A percentile compares a stretch with the other conserved stretches of the same genome.
Conservation (phyloP, 169 alveolate genomes). For the Amoebophrya sp. region DNA sequence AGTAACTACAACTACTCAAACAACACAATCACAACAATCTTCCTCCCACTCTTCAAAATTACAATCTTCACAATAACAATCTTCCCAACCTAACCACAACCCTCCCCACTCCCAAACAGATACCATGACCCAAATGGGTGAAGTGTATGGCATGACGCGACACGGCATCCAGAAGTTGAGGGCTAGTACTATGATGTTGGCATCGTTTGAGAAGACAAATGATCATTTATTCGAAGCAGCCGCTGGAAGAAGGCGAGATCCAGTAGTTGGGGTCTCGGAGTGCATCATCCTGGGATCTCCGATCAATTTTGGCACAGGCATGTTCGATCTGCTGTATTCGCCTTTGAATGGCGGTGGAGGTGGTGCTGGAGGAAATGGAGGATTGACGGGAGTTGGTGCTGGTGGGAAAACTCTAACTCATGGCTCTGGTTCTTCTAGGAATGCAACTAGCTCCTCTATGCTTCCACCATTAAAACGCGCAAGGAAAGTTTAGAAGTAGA, state of each 20-base stretch:
- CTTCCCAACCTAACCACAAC: not conserved
- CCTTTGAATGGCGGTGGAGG: not conserved
- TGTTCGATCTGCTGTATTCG: slow-evolving; percentile 70
- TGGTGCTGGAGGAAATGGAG: not conserved
- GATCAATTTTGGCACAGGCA: slow-evolving; percentile 91
- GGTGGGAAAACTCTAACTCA: too few species aligned
- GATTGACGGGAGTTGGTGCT: too few species aligned
- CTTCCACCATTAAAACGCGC: too few species aligned
- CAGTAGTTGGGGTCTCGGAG: slow-evolving; percentile 74
- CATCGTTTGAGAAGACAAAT: slow-evolving; percentile 97
- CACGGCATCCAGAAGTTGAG: slow-evolving; percentile 95
- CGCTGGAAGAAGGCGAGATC: slow-evolving; percentile 57
- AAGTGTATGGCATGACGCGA: slow-evolving; percentile 90
- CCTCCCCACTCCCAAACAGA: too few species aligned
- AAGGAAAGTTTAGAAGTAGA: too few species aligned
- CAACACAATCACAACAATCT: too few species aligned
- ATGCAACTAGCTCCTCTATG: too few species aligned
- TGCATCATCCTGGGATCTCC: slow-evolving; percentile 94
- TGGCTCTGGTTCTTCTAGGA: too few species aligned
- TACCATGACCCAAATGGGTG: slow-evolving; percentile 61
- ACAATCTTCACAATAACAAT: not conserved
- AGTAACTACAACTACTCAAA: not conserved
- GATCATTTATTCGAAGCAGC: slow-evolving; percentile 97
- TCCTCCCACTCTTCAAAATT: not conserved
- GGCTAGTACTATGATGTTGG: slow-evolving; percentile 92